A percentile compares a stretch with the other conserved stretches of the same genome.
phyloP scores from a whole-genome alignment of 495 filamentous ascomycete species.

The Podospora conica region DNA sequence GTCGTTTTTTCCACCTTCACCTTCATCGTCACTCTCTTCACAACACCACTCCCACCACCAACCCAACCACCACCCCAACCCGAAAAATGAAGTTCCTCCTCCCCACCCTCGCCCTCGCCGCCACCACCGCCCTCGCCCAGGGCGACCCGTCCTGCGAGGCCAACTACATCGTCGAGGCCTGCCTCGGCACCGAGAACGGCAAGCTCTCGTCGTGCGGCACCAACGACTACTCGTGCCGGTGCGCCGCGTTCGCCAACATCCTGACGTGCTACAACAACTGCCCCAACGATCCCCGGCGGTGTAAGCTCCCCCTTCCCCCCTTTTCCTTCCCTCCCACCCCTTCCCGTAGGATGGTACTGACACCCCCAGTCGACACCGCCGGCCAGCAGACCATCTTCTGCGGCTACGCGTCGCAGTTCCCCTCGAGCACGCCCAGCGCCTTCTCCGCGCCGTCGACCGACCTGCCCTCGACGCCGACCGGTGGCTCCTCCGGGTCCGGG shows the following conservation, averaged over 20 bases:
- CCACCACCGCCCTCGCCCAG: conserved; percentile 27
- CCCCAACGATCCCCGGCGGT: conserved; percentile 33
- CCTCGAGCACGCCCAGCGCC: conserved; percentile 19
- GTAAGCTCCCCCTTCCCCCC: conserved; percentile 12
- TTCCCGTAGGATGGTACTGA: no score
- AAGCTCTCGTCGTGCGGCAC: conserved; percentile 31
- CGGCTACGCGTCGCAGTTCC: conserved; percentile 32
- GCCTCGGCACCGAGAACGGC: conserved; percentile 33
- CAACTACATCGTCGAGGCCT: conserved; percentile 41
- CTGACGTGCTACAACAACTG: conserved; percentile 48
- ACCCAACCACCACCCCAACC: not conserved
- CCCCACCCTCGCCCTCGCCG: conserved; percentile 28
- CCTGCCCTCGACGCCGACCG: conserved; percentile 11
- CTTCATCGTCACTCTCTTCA: conserved; percentile 11
- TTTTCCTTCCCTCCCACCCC: not conserved
- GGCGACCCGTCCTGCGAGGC: conserved; percentile 30
- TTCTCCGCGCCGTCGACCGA: not conserved
- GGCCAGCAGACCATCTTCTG: conserved; percentile 40
- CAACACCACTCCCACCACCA: not conserved
- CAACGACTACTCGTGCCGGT: conserved; percentile 38
- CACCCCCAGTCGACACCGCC: conserved; percentile 5
- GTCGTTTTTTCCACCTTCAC: not conserved
- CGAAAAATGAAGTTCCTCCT: conserved; percentile 34
- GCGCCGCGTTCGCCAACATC: conserved; percentile 31
- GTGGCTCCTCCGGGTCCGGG: conserved; percentile 3